Evolutionary conservation across 305 asterid species (phyloP).

Genomic region (Solanum hybrid): DNA sequence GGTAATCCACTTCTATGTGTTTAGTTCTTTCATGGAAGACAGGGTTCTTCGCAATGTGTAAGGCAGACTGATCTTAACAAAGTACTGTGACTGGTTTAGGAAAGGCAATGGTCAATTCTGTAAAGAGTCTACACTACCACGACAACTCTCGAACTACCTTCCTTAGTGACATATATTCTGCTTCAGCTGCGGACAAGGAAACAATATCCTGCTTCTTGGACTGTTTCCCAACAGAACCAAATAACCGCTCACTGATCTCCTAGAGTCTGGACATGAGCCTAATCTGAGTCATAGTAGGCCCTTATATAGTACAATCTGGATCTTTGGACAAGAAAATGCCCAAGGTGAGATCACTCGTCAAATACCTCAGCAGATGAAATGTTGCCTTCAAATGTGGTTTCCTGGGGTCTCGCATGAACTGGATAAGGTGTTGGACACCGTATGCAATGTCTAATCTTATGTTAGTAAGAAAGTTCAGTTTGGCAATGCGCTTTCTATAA

Average conservation of each 20-base stretch:
- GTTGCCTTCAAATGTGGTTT: background rate
- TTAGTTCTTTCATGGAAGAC: background rate
- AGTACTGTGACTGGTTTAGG: background rate
- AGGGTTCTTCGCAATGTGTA: background rate
- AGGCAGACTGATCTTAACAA: background rate
- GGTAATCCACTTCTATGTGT: background rate
- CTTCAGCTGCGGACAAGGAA: too few species aligned
- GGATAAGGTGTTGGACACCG: background rate
- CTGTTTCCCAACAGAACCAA: background rate
- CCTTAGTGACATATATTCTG: background rate
- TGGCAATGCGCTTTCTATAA: background rate
- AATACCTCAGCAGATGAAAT: background rate
- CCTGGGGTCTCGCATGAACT: background rate
- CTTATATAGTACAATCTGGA: background rate
- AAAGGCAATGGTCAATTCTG: background rate
- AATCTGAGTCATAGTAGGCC: background rate
- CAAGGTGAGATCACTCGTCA: background rate
- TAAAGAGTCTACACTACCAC: background rate
- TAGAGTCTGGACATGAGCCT: background rate
- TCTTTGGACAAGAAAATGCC: background rate
- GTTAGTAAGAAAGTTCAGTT: background rate
- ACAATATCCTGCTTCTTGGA: background rate
- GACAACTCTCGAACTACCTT: background rate
- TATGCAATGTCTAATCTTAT: background rate
- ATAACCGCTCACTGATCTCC: rapidly evolving